Base-by-base conservation (phyloP, 306 rosid species). In the Herpetospermum pedunculosum region DNA sequence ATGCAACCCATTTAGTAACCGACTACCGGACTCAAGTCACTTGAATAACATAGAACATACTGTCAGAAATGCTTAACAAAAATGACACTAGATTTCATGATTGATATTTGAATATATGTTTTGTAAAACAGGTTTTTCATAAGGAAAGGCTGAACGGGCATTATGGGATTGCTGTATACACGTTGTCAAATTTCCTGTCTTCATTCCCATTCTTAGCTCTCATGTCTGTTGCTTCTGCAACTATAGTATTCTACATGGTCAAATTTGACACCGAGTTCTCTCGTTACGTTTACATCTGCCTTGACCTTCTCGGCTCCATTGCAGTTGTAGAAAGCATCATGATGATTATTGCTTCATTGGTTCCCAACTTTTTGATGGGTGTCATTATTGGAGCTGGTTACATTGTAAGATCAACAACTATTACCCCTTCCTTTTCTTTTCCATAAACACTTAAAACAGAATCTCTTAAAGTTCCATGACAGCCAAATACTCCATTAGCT, bases 331-430 rank as follows among this genome's bases (percentile, higher is more conserved):
- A 93, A 83, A 89, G 92, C 57, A 77, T 85, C 74, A 93, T 89
- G 96, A 90, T 93, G 97, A 84, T 90, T 47, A 89, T 93, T 71
- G 97, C 98, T 77, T 88, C 98, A 54, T 73, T 93, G 37, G 98
- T 90, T 80, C 97, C 98, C 46, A 93, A 93, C 81, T 93, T 86
- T 88, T 83, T 88, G 30, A 87, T 93, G 98, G 98, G 97, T 41
- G 73, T 93, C 55, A 76, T 89, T 35, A 58, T 92, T 26, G 97
- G 98, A 82, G 97, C 98, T 40, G 98, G 98, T 78, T 93, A 90
- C 75, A 73, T 90, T 29, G 96, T 90, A 84, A 84, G 88, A 60
- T 29, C 46, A 34, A 67, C n/a, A 28, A 41, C 6, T 41, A 23
- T 25, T 40, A 67, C 43, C 8, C 41, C 12, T 5, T 5, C 8